These are phyloP conservation scores for Cyberlindnera xylosilytica DNA, from an alignment of 805 yeast species.

Conservation along the genomic window DNA sequence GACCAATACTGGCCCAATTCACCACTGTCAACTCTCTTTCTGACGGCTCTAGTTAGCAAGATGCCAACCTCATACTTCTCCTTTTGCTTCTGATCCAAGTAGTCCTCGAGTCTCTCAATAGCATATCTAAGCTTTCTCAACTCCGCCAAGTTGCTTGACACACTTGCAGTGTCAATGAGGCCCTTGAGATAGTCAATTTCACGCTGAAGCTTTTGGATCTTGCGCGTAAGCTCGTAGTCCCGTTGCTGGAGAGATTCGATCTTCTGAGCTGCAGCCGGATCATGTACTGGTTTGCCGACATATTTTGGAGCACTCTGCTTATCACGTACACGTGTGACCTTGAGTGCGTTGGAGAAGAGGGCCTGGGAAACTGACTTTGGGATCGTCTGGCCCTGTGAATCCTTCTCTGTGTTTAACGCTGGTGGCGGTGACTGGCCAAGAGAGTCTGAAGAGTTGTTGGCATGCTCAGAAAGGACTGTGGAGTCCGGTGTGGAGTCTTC, in stretches of 20 bases:
- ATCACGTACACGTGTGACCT: constrained; percentile 28
- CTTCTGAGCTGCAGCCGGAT: constrained; percentile 19
- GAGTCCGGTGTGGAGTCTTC: constrained; percentile 17
- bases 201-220: constrained; percentile 35
- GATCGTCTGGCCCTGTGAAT: constrained; percentile 10
- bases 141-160: constrained; percentile 35
- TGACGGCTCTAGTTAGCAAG: constrained; percentile 35
- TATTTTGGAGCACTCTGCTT: constrained; percentile 24
- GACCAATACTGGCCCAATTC: constrained; percentile 36
- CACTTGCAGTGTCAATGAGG: constrained; percentile 33
- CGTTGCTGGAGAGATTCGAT: constrained; percentile 29
- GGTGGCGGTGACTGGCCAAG: constrained; percentile 2
- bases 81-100: constrained; percentile 38
- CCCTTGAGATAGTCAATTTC: constrained; percentile 36
- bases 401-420: neutral
- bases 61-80: constrained; percentile 43
- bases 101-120: constrained; percentile 35
- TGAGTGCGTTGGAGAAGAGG: constrained; percentile 20
- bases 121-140: constrained; percentile 36
- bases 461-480: constrained; percentile 9
- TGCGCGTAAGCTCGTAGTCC: constrained; percentile 31
- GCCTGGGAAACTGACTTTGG: constrained; percentile 31
- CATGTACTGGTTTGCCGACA: constrained; percentile 23
- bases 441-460: constrained; percentile 13
- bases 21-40: constrained; percentile 40